Conservation (phyloP, 345 rosid species). For the Rhodomyrtus tomentosa region DNA sequence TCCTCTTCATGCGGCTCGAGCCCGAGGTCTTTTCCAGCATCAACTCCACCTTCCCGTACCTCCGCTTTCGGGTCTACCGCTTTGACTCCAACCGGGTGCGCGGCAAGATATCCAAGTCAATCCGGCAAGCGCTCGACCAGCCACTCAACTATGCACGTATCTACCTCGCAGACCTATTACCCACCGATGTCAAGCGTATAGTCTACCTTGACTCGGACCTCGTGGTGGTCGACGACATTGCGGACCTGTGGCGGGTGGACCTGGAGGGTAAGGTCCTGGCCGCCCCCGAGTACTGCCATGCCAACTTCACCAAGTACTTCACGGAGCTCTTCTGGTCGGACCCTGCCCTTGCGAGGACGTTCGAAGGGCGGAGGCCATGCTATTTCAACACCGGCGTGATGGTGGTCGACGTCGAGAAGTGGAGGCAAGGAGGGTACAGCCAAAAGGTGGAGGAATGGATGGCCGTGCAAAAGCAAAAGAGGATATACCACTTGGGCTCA, state of each 20-base stretch:
- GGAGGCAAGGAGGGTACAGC: slow-evolving; percentile 38
- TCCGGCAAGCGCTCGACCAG: slow-evolving; percentile 42
- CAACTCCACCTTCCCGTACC: slow-evolving; percentile 36
- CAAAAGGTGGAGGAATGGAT: slow-evolving; percentile 40
- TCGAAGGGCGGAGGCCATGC: slow-evolving; percentile 22
- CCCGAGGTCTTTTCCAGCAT: slow-evolving; percentile 21
- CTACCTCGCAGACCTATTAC: slow-evolving; percentile 32
- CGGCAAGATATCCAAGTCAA: slow-evolving; percentile 36
- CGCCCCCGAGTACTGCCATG: slow-evolving; percentile 40
- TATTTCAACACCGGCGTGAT: slow-evolving; percentile 48
- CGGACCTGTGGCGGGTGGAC: slow-evolving; percentile 37
- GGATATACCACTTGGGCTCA: slow-evolving; percentile 44
- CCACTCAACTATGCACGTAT: slow-evolving; percentile 43
- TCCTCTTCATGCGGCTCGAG: slow-evolving; percentile 17
- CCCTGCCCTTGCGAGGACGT: slow-evolving; percentile 12
- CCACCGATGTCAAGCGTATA: slow-evolving; percentile 16
- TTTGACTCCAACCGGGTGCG: slow-evolving; percentile 29
- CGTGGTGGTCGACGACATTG: slow-evolving; percentile 35
- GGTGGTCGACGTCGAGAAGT: slow-evolving; percentile 34
- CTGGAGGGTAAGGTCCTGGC: slow-evolving; percentile 31
- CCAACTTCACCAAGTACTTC: slow-evolving; percentile 33
- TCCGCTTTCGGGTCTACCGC: slow-evolving; percentile 17
- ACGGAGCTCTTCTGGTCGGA: slow-evolving; percentile 31
- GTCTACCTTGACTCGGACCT: slow-evolving; percentile 42
- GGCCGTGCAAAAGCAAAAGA: slow-evolving; percentile 40